Conservation (phyloP, 2,329 filamentous ascomycete genomes). For the Neodidymelliopsis sp. region DNA sequence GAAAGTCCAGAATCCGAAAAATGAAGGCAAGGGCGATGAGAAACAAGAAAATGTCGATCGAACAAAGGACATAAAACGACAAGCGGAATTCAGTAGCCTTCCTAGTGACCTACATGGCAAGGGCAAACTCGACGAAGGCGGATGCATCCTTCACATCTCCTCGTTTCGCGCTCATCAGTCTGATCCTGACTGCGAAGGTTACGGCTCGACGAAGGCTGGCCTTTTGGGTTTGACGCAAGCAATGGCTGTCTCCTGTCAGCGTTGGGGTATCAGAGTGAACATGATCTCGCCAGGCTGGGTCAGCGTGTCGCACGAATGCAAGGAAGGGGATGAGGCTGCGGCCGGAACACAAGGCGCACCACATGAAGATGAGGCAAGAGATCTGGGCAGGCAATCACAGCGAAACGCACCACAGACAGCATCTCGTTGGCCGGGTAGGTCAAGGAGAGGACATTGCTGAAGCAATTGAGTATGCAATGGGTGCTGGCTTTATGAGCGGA, state of each 20-base stretch:
- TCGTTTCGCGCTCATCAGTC: slow-evolving; percentile 59
- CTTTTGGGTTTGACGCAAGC: slow-evolving; percentile 58
- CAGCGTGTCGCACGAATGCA: slow-evolving; percentile 54
- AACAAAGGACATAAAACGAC: slow-evolving; percentile 28
- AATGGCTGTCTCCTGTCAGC: slow-evolving; percentile 55
- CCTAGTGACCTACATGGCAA: slow-evolving; percentile 30
- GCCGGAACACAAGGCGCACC: slow-evolving; percentile 22
- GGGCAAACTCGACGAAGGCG: slow-evolving; percentile 33
- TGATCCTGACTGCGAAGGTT: slow-evolving; percentile 59
- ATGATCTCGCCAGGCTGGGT: slow-evolving; percentile 61
- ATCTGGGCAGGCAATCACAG: slow-evolving; percentile 57
- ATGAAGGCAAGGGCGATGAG: neutral
- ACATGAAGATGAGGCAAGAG: slow-evolving; percentile 29
- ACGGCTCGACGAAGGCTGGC: slow-evolving; percentile 59
- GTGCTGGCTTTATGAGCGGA: slow-evolving; percentile 52
- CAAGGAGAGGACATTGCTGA: slow-evolving; percentile 57
- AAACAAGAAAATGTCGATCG: slow-evolving; percentile 25
- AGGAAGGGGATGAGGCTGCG: slow-evolving; percentile 51
- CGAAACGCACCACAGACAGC: slow-evolving; percentile 57
- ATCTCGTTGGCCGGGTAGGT: slow-evolving; percentile 58
- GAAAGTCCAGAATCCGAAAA: slow-evolving; percentile 28
- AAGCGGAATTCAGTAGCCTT: slow-evolving; percentile 29
- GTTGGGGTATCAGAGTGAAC: slow-evolving; percentile 55
- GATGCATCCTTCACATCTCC: slow-evolving; percentile 54
- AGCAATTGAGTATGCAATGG: slow-evolving; percentile 53